Conservation (phyloP, 2,329 filamentous ascomycete genomes). For the Cryphonectria nitschkei region DNA sequence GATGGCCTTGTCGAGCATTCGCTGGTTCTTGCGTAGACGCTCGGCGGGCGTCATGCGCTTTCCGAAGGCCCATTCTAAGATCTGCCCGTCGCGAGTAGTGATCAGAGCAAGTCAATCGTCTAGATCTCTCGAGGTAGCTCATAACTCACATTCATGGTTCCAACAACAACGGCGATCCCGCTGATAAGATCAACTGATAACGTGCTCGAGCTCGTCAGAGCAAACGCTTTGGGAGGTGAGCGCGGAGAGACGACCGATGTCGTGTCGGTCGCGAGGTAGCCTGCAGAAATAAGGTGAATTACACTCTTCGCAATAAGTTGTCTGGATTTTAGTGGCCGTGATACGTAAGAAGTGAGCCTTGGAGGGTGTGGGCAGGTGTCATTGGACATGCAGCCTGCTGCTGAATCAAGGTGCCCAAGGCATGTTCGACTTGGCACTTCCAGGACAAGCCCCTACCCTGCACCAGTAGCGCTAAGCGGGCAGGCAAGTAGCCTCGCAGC, state of each 20-base stretch:
- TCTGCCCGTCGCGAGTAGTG: slow-evolving; percentile 54
- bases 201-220: slow-evolving; percentile 13
- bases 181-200: slow-evolving; percentile 21
- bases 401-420: not conserved
- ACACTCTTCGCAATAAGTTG: not conserved
- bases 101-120: slow-evolving; percentile 28
- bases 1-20: slow-evolving; percentile 95
- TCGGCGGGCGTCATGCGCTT: slow-evolving; percentile 98
- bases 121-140: slow-evolving; percentile 5
- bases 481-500: not conserved
- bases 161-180: slow-evolving; percentile 29
- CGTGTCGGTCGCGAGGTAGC: not conserved
- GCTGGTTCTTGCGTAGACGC: slow-evolving; percentile 90
- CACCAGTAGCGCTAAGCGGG: not conserved
- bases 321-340: not conserved
- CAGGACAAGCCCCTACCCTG: not conserved
- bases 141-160: slow-evolving; percentile 57
- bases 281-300: not conserved
- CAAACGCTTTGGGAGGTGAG: not conserved
- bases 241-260: not conserved
- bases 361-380: not conserved
- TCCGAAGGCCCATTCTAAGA: slow-evolving; percentile 98
- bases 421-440: not conserved
- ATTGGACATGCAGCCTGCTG: slow-evolving; percentile 2
- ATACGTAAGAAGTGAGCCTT: not conserved